These are phyloP conservation scores for Stipa capillata DNA, from an alignment of 176 grass and related monocot genomes.

Conservation along the genomic window DNA sequence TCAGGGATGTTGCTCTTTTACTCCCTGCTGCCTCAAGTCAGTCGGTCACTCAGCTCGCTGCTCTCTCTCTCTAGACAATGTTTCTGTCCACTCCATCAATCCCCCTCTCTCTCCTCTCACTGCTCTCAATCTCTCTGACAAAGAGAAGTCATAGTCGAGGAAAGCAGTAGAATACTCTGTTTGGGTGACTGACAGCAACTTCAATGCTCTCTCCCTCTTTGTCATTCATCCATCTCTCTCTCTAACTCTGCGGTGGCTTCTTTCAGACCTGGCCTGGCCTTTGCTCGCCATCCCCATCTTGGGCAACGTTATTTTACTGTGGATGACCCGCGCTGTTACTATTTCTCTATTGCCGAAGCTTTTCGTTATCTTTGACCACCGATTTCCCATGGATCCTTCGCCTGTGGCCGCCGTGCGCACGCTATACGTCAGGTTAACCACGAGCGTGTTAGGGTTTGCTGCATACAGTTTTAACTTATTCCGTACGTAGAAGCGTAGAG, in stretches of 20 bases:
- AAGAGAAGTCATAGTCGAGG: constrained; percentile 87
- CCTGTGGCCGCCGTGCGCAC: neutral
- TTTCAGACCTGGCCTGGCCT: constrained; percentile 23
- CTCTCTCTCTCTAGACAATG: constrained; percentile 24
- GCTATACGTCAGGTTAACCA: no score
- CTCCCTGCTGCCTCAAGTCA: constrained; percentile 26
- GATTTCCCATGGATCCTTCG: neutral
- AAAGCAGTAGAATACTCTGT: constrained; percentile 92
- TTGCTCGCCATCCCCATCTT: constrained; percentile 20
- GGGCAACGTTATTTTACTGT: constrained; percentile 38
- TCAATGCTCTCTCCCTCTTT: constrained; percentile 52
- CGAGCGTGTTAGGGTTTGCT: neutral
- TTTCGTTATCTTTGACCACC: constrained; percentile 26
- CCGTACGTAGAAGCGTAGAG: neutral
- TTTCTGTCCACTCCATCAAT: neutral
- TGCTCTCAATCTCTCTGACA: constrained; percentile 64
- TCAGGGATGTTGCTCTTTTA: constrained; percentile 83
- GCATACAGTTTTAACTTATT: neutral
- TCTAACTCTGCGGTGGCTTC: constrained; percentile 16
- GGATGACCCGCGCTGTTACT: constrained; percentile 8
- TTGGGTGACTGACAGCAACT: constrained; percentile 57
- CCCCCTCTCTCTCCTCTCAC: neutral
- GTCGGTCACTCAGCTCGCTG: constrained; percentile 11
- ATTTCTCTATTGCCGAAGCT: constrained; percentile 29
- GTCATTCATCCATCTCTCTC: constrained; percentile 24